Percentiles rank a stretch among this genome's conserved stretches.
Evolutionary conservation across 1,139 yeast genomes (phyloP).

Genomic region (Taphrina confusa): DNA sequence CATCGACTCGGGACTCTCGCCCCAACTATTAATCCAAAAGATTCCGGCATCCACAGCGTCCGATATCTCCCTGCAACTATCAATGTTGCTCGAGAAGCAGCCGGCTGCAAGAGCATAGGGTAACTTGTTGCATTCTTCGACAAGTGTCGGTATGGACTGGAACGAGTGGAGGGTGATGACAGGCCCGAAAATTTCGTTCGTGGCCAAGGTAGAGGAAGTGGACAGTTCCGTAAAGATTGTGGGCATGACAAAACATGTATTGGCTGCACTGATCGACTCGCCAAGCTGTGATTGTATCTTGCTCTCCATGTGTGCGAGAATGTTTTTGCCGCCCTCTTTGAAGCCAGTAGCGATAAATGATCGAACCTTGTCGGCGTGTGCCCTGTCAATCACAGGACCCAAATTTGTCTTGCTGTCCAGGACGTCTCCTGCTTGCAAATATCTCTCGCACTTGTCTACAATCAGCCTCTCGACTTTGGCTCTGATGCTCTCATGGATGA

Average conservation of each 20-base stretch:
- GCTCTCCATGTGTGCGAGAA: constrained; percentile 11
- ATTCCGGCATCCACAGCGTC: constrained; percentile 74
- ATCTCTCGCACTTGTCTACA: constrained; percentile 5
- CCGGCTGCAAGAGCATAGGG: constrained; percentile 85
- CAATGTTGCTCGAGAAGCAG: constrained; percentile 67
- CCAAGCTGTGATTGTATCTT: constrained; percentile 2
- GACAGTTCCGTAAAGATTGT: constrained; percentile 25
- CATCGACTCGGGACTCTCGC: constrained; percentile 66
- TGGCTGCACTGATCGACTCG: neutral
- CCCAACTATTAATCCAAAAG: constrained; percentile 81
- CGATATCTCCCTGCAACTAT: constrained; percentile 62
- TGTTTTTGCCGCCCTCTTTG: constrained; percentile 21
- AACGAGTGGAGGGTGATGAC: constrained; percentile 76
- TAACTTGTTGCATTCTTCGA: constrained; percentile 68
- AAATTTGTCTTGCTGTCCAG: constrained; percentile 2
- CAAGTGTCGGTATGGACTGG: constrained; percentile 67
- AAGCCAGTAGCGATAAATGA: constrained; percentile 22
- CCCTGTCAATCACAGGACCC: constrained; percentile 11
- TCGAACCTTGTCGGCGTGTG: constrained; percentile 15
- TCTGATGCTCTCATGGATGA: constrained; percentile 72
- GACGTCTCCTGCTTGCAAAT: constrained; percentile 7
- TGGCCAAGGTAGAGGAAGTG: constrained; percentile 12
- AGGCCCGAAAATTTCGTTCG: constrained; percentile 87
- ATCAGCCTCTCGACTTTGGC: constrained; percentile 63
- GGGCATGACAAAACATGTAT: constrained; percentile 23